phyloP scores from a whole-genome alignment of 495 filamentous ascomycete genomes.

The Jackrogersella minutella region DNA sequence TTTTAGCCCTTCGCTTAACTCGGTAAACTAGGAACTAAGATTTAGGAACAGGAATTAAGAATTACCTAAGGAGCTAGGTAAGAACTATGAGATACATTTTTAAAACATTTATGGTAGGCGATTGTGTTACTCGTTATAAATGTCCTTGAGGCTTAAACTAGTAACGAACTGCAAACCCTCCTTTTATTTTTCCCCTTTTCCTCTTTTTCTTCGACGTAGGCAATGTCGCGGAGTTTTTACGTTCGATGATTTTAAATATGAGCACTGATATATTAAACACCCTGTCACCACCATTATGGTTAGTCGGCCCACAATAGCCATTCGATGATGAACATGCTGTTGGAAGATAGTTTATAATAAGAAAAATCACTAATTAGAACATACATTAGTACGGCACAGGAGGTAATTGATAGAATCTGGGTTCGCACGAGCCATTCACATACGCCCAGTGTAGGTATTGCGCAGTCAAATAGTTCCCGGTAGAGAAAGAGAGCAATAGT shows the following conservation, averaged over 20 bases:
- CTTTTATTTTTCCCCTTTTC: too few species aligned
- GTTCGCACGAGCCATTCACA: conserved; percentile 4
- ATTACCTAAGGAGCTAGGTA: too few species aligned
- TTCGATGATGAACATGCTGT: not conserved
- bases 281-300: too few species aligned
- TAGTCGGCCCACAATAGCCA: not conserved
- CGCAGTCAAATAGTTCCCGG: too few species aligned
- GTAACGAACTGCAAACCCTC: not conserved
- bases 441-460: too few species aligned
- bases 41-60: too few species aligned
- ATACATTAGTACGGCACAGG: not conserved
- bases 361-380: not conserved
- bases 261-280: too few species aligned
- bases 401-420: conserved; percentile 10
- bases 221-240: not conserved
- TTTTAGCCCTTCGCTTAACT: too few species aligned
- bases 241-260: not conserved
- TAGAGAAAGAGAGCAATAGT: too few species aligned
- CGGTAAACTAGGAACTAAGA: too few species aligned
- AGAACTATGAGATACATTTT: too few species aligned
- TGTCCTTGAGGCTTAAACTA: not conserved
- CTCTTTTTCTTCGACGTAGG: too few species aligned
- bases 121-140: not conserved
- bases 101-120: conserved; percentile 4
- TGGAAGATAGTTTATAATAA: not conserved